Conservation (phyloP, 345 rosid species). For the Stellera chamaejasme region DNA sequence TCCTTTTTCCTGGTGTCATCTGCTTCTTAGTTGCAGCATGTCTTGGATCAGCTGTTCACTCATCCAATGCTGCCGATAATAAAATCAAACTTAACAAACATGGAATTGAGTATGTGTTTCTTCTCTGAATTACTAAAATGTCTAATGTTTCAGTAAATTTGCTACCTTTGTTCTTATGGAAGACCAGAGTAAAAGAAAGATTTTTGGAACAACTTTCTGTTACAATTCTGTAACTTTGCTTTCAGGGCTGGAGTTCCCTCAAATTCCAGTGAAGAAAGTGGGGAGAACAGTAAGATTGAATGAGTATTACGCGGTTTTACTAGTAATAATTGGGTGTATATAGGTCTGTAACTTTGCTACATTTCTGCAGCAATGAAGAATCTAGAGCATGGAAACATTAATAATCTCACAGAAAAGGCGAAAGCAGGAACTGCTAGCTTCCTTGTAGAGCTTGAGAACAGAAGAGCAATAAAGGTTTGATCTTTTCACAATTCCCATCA, state of each 20-base stretch:
- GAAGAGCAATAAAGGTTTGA: conserved; percentile 66
- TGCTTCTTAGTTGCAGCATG: conserved; percentile 81
- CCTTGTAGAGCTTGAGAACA: conserved; percentile 66
- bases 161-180: background rate
- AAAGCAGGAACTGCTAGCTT: conserved; percentile 49
- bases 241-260: conserved; percentile 20
- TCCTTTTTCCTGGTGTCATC: conserved; percentile 75
- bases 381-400: conserved; percentile 18
- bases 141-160: conserved; percentile 7
- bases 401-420: conserved; percentile 16
- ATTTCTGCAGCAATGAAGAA: conserved; percentile 17
- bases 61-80: conserved; percentile 71
- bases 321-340: background rate
- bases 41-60: conserved; percentile 74
- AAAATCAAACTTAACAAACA: conserved; percentile 39
- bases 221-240: background rate
- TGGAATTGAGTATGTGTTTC: conserved; percentile 13
- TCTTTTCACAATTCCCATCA: background rate
- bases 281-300: conserved; percentile 16
- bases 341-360: background rate
- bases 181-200: background rate
- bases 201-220: background rate
- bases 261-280: conserved; percentile 6
- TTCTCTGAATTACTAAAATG: background rate
- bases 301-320: no score